phyloP scores from a whole-genome alignment of 2,329 filamentous ascomycete species.

The Ophiobolus disseminans region DNA sequence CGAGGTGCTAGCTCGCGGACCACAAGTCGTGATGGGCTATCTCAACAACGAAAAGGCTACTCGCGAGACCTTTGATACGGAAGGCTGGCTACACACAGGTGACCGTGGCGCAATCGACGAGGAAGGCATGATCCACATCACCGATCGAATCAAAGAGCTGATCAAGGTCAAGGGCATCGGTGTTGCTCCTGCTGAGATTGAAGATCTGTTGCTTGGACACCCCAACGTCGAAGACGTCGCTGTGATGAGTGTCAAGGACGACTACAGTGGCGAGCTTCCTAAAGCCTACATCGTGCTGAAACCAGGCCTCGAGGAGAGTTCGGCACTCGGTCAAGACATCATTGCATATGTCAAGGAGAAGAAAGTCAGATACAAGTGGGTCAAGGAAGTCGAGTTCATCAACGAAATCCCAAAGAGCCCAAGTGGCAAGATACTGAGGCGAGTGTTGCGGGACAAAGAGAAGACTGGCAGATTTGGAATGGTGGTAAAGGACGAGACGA shows the following conservation, averaged over 20 bases:
- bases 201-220: conserved; percentile 67
- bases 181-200: conserved; percentile 68
- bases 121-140: conserved; percentile 64
- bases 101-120: conserved; percentile 63
- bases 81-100: conserved; percentile 64
- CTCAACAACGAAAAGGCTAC: conserved; percentile 53
- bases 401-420: conserved; percentile 57
- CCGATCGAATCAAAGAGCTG: conserved; percentile 71
- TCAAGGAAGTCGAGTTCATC: conserved; percentile 56
- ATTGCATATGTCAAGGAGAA: conserved; percentile 53
- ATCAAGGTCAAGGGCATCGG: conserved; percentile 71
- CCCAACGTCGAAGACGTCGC: conserved; percentile 64
- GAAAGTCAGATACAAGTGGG: conserved; percentile 57
- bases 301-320: conserved; percentile 37
- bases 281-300: conserved; percentile 55
- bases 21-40: conserved; percentile 60
- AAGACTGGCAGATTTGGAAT: conserved; percentile 30
- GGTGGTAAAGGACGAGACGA: conserved; percentile 30
- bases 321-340: conserved; percentile 50
- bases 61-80: conserved; percentile 52
- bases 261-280: conserved; percentile 57
- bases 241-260: conserved; percentile 60
- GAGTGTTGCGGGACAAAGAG: conserved; percentile 53
- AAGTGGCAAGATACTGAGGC: conserved; percentile 57
- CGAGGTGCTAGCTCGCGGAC: conserved; percentile 57